phyloP scores from a whole-genome alignment of 2,329 filamentous ascomycete genomes.

The Colletotrichum tamarilloi region DNA sequence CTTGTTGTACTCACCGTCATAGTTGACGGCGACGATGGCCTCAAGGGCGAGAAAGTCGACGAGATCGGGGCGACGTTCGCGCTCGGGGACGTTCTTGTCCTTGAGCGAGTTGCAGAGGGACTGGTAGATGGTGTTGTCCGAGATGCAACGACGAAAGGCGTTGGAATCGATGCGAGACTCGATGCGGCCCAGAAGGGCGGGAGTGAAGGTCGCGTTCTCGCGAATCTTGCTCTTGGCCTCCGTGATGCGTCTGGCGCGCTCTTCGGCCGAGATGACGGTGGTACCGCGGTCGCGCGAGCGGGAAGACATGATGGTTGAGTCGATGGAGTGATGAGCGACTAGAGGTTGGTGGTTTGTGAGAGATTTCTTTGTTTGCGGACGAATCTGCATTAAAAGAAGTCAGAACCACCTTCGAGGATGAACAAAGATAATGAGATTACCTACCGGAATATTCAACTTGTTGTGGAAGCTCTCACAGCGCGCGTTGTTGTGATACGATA shows the following conservation, averaged over 20 bases:
- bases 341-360: not conserved
- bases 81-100: conserved; percentile 28
- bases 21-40: conserved; percentile 33
- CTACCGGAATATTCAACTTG: not conserved
- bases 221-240: conserved; percentile 24
- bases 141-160: conserved; percentile 34
- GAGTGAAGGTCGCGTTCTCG: conserved; percentile 16
- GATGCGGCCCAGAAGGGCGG: conserved; percentile 18
- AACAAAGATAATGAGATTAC: too few species aligned
- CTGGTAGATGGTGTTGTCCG: conserved; percentile 32
- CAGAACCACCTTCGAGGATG: not conserved
- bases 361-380: not conserved
- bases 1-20: conserved; percentile 33
- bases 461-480: not conserved
- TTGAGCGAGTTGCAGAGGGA: conserved; percentile 32
- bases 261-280: conserved; percentile 13
- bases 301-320: not conserved
- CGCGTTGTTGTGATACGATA: not conserved
- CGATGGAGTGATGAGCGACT: not conserved
- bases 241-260: conserved; percentile 18
- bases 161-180: conserved; percentile 26
- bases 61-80: conserved; percentile 30
- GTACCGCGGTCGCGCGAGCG: conserved; percentile 21
- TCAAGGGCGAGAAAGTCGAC: conserved; percentile 35
- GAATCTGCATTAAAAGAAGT: not conserved